These are phyloP conservation scores for Scutellaria galericulata DNA, from an alignment of 257 asterid genomes.

Conservation along the genomic window DNA sequence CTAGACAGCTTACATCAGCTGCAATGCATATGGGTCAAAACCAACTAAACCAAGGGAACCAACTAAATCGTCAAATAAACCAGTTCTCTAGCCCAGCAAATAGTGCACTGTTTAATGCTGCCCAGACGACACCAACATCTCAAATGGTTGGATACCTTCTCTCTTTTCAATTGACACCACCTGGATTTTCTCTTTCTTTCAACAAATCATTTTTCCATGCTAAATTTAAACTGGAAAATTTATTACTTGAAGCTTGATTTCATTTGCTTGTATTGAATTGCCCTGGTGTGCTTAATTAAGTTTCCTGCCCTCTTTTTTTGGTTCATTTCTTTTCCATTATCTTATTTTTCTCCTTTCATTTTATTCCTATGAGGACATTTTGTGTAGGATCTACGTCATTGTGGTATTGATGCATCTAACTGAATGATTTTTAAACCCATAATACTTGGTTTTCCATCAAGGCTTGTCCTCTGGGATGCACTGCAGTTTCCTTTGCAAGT, in stretches of 20 bases:
- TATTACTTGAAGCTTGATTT: background rate
- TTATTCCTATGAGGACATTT: too few relatives aligned
- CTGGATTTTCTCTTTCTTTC: conserved; percentile 10
- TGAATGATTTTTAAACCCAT: too few relatives aligned
- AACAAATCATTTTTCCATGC: conserved; percentile 2
- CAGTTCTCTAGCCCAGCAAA: conserved; percentile 88
- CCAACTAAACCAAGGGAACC: conserved; percentile 92
- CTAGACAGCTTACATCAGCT: conserved; percentile 82
- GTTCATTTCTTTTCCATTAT: conserved; percentile 5
- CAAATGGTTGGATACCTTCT: conserved; percentile 69
- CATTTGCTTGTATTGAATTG: background rate
- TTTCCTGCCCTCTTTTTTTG: conserved; percentile 11
- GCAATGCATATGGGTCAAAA: conserved; percentile 77
- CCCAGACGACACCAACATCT: conserved; percentile 76
- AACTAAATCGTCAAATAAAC: conserved; percentile 81
- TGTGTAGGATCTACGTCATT: too few relatives aligned
- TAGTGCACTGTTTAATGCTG: conserved; percentile 86
- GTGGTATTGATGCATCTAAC: too few relatives aligned
- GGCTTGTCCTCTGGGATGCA: too few relatives aligned
- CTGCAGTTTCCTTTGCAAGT: too few relatives aligned
- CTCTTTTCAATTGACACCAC: conserved; percentile 20
- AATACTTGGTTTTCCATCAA: too few relatives aligned
- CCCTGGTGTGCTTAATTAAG: conserved; percentile 20
- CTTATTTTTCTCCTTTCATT: too few relatives aligned
- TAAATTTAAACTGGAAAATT: background rate